Conservation (phyloP, 164 flowering plant species). For the Cinnamomum micranthum region DNA sequence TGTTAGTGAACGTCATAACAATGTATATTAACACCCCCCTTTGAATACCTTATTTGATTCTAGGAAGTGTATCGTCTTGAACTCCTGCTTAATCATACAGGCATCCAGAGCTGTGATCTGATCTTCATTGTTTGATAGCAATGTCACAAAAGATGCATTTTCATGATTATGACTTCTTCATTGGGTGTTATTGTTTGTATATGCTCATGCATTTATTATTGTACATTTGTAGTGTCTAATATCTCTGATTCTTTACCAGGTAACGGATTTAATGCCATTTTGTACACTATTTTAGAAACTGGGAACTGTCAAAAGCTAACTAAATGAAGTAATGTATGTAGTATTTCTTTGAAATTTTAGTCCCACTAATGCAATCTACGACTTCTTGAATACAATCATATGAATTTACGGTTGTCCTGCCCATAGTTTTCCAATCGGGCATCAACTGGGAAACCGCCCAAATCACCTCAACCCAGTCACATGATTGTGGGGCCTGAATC, state of each 20-base stretch:
- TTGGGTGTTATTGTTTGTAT: neutral
- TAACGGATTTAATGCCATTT: neutral
- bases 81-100: neutral
- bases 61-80: neutral
- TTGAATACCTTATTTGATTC: neutral
- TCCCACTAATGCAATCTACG: neutral
- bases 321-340: too few relatives aligned
- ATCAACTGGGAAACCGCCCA: too few relatives aligned
- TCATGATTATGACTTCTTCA: neutral
- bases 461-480: too few relatives aligned
- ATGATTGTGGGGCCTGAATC: neutral
- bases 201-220: neutral
- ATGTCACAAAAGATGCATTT: neutral
- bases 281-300: neutral
- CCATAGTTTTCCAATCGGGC: too few relatives aligned
- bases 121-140: neutral
- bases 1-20: too few relatives aligned
- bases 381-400: neutral
- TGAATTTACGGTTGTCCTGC: neutral
- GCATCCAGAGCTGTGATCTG: neutral
- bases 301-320: neutral
- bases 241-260: neutral
- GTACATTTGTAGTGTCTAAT: neutral
- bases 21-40: too few relatives aligned
- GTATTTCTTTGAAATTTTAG: neutral